Conservation (phyloP, 139 green algal species). For the Tetradesmus obliquus region DNA sequence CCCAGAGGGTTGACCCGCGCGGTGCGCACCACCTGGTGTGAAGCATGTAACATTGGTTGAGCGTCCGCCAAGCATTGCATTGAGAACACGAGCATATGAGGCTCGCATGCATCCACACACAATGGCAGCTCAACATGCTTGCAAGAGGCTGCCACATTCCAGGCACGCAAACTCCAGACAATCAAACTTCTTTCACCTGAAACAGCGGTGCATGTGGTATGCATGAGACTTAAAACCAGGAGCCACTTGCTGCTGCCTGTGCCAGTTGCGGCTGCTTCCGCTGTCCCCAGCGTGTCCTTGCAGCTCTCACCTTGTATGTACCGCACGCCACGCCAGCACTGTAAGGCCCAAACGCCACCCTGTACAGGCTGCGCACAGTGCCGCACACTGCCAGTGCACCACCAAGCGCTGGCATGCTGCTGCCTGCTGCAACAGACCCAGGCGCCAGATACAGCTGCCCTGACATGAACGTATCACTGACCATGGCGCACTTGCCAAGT, state of each 20-base stretch:
- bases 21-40: background rate
- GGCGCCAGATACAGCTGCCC: background rate
- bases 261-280: background rate
- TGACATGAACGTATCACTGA: slow-evolving; percentile 30
- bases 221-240: background rate
- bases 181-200: no score
- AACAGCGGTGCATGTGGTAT: no score
- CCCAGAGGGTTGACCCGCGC: slow-evolving; percentile 37
- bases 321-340: background rate
- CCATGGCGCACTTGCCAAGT: slow-evolving; percentile 21
- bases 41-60: background rate
- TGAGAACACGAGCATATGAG: background rate
- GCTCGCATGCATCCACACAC: no score
- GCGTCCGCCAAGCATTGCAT: background rate
- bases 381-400: background rate
- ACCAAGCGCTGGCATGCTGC: background rate
- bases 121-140: no score
- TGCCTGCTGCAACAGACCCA: background rate
- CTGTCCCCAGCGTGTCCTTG: background rate
- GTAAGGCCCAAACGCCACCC: slow-evolving; percentile 34
- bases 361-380: background rate
- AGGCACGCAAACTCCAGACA: no score
- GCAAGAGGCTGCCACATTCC: no score
- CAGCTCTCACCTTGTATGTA: slow-evolving; percentile 28
- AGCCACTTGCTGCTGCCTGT: background rate